Percentiles rank a stretch among this genome's conserved stretches.
These are phyloP conservation scores for Hypoxylon sp. DNA, from an alignment of 2,329 filamentous ascomycete genomes.

Conservation along the genomic window DNA sequence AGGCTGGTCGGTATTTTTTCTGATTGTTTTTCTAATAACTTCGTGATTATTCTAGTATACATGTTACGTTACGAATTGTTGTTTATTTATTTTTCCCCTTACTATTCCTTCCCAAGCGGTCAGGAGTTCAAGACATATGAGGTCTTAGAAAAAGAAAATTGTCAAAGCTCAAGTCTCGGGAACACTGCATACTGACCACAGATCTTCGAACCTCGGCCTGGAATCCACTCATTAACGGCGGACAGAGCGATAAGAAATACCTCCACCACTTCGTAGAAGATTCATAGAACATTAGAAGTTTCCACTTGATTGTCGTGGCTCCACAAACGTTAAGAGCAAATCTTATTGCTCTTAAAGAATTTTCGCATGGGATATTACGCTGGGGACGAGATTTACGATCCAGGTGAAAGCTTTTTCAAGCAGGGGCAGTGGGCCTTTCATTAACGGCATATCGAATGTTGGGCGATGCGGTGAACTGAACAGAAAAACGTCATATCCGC, in stretches of 20 bases:
- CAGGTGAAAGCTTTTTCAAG: conserved; percentile 35
- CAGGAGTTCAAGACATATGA: conserved; percentile 18
- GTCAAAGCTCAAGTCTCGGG: not conserved
- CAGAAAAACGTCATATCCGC: conserved; percentile 19
- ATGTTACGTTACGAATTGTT: conserved; percentile 13
- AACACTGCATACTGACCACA: conserved; percentile 13
- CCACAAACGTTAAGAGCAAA: conserved; percentile 37
- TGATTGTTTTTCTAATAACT: conserved; percentile 12
- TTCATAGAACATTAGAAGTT: conserved; percentile 43
- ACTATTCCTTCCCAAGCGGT: too few species aligned
- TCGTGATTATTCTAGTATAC: not conserved
- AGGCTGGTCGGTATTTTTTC: conserved; percentile 27
- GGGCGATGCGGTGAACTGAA: conserved; percentile 40
- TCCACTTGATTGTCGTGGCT: conserved; percentile 41
- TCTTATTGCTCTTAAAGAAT: conserved; percentile 29
- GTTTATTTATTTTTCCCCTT: conserved; percentile 3
- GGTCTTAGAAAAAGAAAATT: conserved; percentile 9
- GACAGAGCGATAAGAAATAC: conserved; percentile 26
- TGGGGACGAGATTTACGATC: conserved; percentile 35
- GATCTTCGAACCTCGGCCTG: conserved; percentile 15
- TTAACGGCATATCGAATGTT: conserved; percentile 39
- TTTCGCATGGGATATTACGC: conserved; percentile 39
- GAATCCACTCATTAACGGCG: conserved; percentile 9
- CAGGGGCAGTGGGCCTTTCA: conserved; percentile 39
- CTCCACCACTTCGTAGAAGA: conserved; percentile 44